Percentiles rank a stretch among this genome's conserved stretches.
phyloP scores from a whole-genome alignment of 2,329 filamentous ascomycete genomes.

The Lecanicillium sp. region DNA sequence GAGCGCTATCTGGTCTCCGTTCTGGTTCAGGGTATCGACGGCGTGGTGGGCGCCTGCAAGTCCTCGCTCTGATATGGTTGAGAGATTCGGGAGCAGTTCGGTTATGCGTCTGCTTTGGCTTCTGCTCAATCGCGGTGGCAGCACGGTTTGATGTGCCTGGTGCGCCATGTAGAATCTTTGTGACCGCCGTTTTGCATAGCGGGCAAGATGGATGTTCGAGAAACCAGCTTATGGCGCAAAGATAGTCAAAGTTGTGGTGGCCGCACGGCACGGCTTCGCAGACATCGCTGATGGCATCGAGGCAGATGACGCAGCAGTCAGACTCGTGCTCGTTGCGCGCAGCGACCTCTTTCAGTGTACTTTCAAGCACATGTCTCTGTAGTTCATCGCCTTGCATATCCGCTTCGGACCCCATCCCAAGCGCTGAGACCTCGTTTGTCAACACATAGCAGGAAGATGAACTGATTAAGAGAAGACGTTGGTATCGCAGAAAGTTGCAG shows the following conservation, averaged over 20 bases:
- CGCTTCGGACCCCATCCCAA: conserved; percentile 12
- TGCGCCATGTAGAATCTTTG: conserved; percentile 58
- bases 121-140: neutral
- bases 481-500: no score
- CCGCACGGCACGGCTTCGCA: conserved; percentile 69
- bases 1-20: neutral
- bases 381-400: conserved; percentile 23
- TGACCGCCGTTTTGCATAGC: conserved; percentile 57
- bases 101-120: neutral
- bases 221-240: conserved; percentile 78
- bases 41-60: neutral
- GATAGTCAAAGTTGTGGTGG: conserved; percentile 75
- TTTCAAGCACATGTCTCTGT: conserved; percentile 32
- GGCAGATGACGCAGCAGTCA: conserved; percentile 74
- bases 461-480: no score
- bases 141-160: conserved; percentile 10
- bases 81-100: neutral
- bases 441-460: no score
- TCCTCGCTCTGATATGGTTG: neutral
- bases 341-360: conserved; percentile 34
- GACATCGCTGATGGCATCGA: conserved; percentile 64
- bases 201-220: conserved; percentile 66
- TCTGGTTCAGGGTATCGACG: neutral
- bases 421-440: no score
- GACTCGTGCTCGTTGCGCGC: conserved; percentile 14